Base-by-base conservation (phyloP, 495 filamentous ascomycete species). In the Neurospora intermedia region DNA sequence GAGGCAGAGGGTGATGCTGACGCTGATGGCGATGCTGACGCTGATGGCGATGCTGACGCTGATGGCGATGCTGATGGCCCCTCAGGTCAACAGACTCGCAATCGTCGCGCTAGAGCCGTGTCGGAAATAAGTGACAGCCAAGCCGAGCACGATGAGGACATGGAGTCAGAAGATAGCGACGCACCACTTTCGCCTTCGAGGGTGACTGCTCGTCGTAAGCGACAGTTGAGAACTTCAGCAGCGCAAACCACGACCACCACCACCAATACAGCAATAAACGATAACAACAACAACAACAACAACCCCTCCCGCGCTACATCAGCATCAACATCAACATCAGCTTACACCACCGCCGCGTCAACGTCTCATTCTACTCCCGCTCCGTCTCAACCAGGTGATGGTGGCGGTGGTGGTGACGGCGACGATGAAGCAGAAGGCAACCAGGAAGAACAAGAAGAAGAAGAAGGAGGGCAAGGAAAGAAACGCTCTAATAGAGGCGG, bases 401-500 rank as follows among this genome's bases (percentile, higher is more conserved):
- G 45, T 48, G 20, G n/a, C 0, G 71, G 39, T 18, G 18, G 16
- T 1, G 70, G 45, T 48, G 20, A 41, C 6, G n/a, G n/a, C 23
- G n/a, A 31, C 15, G 45, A 27, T 23, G 31, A 39, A 42, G 48
- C 11, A 27, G 48, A 59, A 15, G 11, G 0, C 6, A 59, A 15
- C 48, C 48, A 27, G 8, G 45, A 46, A 6, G 41, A 39, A n/a
- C n/a, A n/a, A 42, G 48, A 11, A 27, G 48, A 59, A 15, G 11
- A 38, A 38, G 35, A 59, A 3, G 45, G n/a, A 6, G 38, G 42
- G n/a, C 48, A 39, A n/a, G 66, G 75, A 10, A 80, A 79, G 69
- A 78, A 79, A 46, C 23, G 59, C 39, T 78, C 79, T 39, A 80
- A 79, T 71, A 74, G 79, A 54, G 79, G 79, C 23, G 79, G 79